Evolutionary conservation across 1,139 yeast species (phyloP).

Genomic region (Saccharomyces hybrid): DNA sequence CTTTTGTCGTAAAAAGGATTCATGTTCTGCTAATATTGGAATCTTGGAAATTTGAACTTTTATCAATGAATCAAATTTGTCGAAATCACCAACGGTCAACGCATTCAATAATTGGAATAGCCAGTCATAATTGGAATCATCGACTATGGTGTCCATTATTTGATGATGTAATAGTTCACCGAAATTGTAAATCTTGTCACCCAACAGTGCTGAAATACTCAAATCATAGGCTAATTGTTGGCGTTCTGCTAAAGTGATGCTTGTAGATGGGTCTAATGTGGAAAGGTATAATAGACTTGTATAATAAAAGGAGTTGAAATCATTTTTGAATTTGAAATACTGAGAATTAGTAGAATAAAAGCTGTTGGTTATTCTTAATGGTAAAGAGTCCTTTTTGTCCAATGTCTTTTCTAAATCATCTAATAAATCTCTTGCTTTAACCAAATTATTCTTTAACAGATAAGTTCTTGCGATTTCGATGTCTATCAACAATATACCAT

Average conservation of each 20-base stretch:
- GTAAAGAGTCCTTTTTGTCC: conserved; percentile 55
- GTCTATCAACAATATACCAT: conserved; percentile 52
- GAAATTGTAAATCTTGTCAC: conserved; percentile 88
- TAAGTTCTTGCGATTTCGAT: conserved; percentile 73
- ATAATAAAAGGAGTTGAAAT: conserved; percentile 73
- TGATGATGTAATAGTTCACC: conserved; percentile 93
- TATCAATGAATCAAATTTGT: conserved; percentile 37
- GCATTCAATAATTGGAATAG: conserved; percentile 60
- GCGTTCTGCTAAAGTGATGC: conserved; percentile 39
- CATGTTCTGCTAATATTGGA: conserved; percentile 54
- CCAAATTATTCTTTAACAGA: conserved; percentile 49
- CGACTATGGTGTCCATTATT: conserved; percentile 51
- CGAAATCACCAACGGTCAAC: conserved; percentile 72
- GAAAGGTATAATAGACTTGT: conserved; percentile 57
- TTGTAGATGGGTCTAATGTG: conserved; percentile 39
- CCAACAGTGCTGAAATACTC: conserved; percentile 79
- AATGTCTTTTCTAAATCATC: conserved; percentile 54
- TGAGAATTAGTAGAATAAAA: conserved; percentile 77
- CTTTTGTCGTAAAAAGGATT: conserved; percentile 75
- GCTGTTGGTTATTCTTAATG: conserved; percentile 69
- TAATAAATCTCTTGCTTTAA: conserved; percentile 61
- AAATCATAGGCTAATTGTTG: conserved; percentile 69
- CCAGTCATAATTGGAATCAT: conserved; percentile 56
- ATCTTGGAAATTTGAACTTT: conserved; percentile 35
- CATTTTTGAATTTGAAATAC: conserved; percentile 63